Percentiles rank a stretch among this genome's conserved stretches.
phyloP scores from a whole-genome alignment of 2,329 filamentous ascomycete species.

The Nothophoma quercina region DNA sequence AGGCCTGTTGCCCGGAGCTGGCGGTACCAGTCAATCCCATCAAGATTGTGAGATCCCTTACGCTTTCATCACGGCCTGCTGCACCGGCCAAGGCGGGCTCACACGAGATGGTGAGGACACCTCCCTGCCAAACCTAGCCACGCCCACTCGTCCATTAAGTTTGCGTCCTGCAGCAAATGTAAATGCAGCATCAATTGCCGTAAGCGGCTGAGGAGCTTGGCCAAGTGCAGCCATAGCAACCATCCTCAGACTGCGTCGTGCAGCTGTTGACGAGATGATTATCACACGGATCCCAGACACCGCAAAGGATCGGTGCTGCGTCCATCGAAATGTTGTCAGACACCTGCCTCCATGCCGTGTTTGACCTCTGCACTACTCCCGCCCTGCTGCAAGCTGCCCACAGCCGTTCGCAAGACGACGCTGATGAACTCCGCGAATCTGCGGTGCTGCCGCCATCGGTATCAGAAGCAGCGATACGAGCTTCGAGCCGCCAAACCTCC shows the following conservation, averaged over 20 bases:
- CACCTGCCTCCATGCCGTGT: slow-evolving; percentile 37
- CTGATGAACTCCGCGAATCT: slow-evolving; percentile 28
- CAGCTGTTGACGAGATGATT: slow-evolving; percentile 9
- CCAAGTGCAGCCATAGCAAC: slow-evolving; percentile 18
- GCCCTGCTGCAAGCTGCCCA: slow-evolving; percentile 17
- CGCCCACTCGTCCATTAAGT: slow-evolving; percentile 13
- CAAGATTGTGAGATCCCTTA: slow-evolving; percentile 23
- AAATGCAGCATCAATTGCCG: slow-evolving; percentile 6
- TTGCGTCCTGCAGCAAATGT: slow-evolving; percentile 8
- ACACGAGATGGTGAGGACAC: slow-evolving; percentile 28
- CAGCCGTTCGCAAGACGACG: slow-evolving; percentile 23
- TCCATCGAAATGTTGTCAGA: slow-evolving; percentile 32
- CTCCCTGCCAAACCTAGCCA: slow-evolving; percentile 14
- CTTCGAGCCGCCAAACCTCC: slow-evolving; percentile 25
- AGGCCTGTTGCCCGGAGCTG: slow-evolving; percentile 13
- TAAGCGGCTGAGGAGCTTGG: slow-evolving; percentile 34
- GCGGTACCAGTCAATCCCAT: slow-evolving; percentile 10
- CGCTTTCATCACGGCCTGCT: slow-evolving; percentile 30
- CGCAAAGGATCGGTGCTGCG: slow-evolving; percentile 23
- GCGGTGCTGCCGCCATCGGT: slow-evolving; percentile 37
- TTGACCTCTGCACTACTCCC: slow-evolving; percentile 31
- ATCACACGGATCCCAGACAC: slow-evolving; percentile 20
- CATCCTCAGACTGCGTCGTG: slow-evolving; percentile 28
- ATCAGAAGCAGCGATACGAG: slow-evolving; percentile 42
- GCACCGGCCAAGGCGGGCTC: slow-evolving; percentile 37